Base-by-base conservation (phyloP, 2,329 filamentous ascomycete genomes). In the Monascus ruber region DNA sequence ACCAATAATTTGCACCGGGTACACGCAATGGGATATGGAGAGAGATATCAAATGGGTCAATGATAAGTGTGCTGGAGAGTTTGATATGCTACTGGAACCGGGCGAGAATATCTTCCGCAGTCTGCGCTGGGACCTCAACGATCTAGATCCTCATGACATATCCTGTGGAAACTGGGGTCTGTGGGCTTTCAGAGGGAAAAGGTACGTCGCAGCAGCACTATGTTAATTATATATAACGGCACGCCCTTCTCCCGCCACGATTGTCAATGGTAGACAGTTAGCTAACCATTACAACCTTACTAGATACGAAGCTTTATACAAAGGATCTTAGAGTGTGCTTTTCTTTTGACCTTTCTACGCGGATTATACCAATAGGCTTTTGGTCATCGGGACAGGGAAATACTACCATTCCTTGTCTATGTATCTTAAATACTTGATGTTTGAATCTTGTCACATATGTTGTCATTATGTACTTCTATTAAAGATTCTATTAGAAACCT, bases 161-260 rank as follows among this genome's bases (percentile, higher is more conserved):
- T 94, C 82, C 52, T 93, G 86, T 55, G 89, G 91, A 40, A 98
- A 98, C 63, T 98, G 87, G 86, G 91, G 91, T 7, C 71, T 94
- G 2, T 98, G 93, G 86, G 87, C 83, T 9, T 98, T 98, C 70
- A 78, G 91, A 65, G 91, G 91, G 52, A 98, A 98, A 77, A 83
- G 89, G 77, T 95, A 76, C 52, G 76, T 51, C 33, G 36, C 27
- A 6, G 43, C 33, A 6, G 10, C 34, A 8, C 11, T 24, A 10
- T 34, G 5, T 27, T 5, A 4, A 26, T 36, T 7, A 24, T 25
- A 32, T 24, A 6, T 34, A 10, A 34, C 24, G 3, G n/a, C 6
- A 34, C 8, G 29, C 36, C n/a, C 33, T n/a, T n/a, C 10, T 26
- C 6, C 6, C 4, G 9, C 9, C 26, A 26, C 11, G 25, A 7